Evolutionary conservation across 2,329 filamentous ascomycete species (phyloP), one percentile per base, ranked within the genome.

Genomic region (Myotisia sp.): DNA sequence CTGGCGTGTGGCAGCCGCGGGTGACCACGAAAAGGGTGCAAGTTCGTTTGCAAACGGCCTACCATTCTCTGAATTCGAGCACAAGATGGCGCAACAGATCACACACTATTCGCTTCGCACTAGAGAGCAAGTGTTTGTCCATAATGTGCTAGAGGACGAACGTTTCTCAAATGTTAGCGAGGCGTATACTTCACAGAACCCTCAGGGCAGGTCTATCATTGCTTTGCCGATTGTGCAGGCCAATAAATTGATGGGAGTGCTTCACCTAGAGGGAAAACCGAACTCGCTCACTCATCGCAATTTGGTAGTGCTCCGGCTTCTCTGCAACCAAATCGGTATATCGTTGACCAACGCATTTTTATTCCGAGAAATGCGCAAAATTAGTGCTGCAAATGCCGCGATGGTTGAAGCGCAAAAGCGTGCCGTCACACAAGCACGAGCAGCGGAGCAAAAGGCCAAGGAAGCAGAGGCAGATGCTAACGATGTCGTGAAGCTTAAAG

Each of bases 381-480:
- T 76, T 38, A 47, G 70, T 43, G 71, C 73, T 1, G 69, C 67
- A 34, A 77, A 78, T 47, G 65, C 67, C 19, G 70, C 71, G 3
- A 78, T 78, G 73, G 64, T 77, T 5, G 71, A 74, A 44, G 66
- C 74, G 28, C 74, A 78, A 45, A 76, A 74, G 50, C 64, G 70
- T 33, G 69, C 74, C 3, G 61, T 78, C 13, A 64, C 65, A 4
- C 70, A 74, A 44, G 73, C 74, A 21, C 64, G 71, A 27, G 69
- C 72, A 33, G 66, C 73, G 2, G 73, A 77, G 48, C 65, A 68
- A 46, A 77, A 77, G 46, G 72, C 74, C 2, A 77, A 76, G 50
- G 63, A 67, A 40, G 74, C 73, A 0, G 73, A 78, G 49, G 70
- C 70, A 0, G 67, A 75, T 46, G 74, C 74, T 2, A 69, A 74